phyloP scores from a whole-genome alignment of 2,329 filamentous ascomycete genomes.

The Waltergamsia citrina region DNA sequence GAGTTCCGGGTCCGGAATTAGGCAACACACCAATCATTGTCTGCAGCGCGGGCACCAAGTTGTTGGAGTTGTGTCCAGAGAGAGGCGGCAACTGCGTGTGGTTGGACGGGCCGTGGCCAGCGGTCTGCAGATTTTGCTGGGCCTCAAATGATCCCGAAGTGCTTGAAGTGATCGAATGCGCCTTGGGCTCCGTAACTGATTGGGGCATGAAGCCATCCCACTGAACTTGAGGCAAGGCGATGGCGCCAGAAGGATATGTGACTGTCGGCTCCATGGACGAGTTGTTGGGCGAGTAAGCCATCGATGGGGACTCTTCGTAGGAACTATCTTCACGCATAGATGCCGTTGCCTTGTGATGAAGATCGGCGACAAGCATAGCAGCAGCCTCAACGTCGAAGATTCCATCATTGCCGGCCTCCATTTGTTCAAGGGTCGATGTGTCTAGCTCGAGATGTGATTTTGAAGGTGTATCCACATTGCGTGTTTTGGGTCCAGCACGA shows the following conservation, averaged over 20 bases:
- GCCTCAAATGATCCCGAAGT: conserved; percentile 59
- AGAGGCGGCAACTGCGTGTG: conserved; percentile 63
- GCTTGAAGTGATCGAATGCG: conserved; percentile 62
- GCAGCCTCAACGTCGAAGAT: conserved; percentile 95
- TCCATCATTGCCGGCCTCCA: conserved; percentile 81
- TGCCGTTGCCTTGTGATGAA: conserved; percentile 86
- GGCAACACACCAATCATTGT: conserved; percentile 66
- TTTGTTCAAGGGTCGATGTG: conserved; percentile 79
- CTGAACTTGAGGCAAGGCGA: conserved; percentile 76
- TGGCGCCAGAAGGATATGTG: conserved; percentile 67
- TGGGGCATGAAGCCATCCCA: conserved; percentile 85
- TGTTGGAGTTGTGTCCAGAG: conserved; percentile 52
- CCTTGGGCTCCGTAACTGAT: conserved; percentile 59
- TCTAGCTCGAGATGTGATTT: conserved; percentile 76
- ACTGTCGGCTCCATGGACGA: conserved; percentile 65
- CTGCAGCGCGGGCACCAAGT: conserved; percentile 55
- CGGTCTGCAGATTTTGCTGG: conserved; percentile 51
- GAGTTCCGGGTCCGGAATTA: conserved; percentile 58
- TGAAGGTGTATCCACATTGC: conserved; percentile 52
- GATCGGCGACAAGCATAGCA: conserved; percentile 96
- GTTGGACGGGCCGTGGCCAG: conserved; percentile 45
- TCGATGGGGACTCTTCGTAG: conserved; percentile 48
- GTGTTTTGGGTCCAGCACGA: conserved; percentile 61
- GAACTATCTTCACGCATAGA: conserved; percentile 52
- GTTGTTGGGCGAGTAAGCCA: conserved; percentile 64